phyloP scores from a whole-genome alignment of 768 basidiomycete species.

The Sporobolomyces roseus region DNA sequence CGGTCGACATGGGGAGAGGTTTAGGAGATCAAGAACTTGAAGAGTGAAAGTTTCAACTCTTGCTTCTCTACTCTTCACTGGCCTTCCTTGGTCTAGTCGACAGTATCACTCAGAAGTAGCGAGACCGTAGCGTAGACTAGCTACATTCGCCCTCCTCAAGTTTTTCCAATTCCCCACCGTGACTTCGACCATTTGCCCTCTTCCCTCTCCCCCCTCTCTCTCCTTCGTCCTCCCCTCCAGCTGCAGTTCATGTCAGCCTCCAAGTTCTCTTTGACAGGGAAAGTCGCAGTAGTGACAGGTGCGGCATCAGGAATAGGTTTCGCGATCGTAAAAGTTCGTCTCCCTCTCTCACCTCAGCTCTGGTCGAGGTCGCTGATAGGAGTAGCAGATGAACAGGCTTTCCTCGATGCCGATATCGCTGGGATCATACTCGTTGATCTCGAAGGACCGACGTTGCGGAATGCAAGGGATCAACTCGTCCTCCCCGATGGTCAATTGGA shows the following conservation, averaged over 20 bases:
- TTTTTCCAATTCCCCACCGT: no score
- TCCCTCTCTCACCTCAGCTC: not conserved
- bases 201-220: not conserved
- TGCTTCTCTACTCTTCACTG: not conserved
- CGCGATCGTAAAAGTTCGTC: slow-evolving; percentile 16
- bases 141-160: no score
- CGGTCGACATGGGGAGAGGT: not conserved
- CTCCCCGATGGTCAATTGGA: no score
- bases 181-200: no score
- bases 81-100: no score
- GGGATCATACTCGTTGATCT: slow-evolving; percentile 19
- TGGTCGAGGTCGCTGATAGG: not conserved
- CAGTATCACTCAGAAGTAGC: no score
- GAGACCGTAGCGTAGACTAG: no score
- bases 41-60: not conserved
- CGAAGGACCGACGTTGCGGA: not conserved
- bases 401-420: not conserved
- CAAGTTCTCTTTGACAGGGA: slow-evolving; percentile 4
- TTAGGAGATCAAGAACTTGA: not conserved
- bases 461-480: not conserved
- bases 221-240: not conserved
- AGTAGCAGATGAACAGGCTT: slow-evolving; percentile 1
- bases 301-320: slow-evolving; percentile 7
- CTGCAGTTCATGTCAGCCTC: not conserved
- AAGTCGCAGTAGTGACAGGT: slow-evolving; percentile 18